Evolutionary conservation across 441 rosid species (phyloP).

Genomic region (Brassica balearica): DNA sequence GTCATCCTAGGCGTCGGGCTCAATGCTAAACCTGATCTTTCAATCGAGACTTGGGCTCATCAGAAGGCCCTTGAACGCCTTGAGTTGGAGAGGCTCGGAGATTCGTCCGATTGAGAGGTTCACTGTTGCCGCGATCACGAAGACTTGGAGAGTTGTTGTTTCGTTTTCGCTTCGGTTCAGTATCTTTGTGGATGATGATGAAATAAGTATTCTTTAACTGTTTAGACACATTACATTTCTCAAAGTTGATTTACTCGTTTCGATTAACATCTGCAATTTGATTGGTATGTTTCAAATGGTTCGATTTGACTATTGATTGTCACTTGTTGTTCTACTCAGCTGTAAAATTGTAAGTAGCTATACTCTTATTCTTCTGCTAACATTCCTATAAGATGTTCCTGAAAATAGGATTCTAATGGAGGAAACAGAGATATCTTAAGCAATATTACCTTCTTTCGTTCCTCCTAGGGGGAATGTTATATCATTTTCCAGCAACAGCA

Average conservation of each 20-base stretch:
- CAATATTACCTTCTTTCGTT: not conserved
- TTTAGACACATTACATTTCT: constrained; percentile 5
- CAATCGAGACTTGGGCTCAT: not conserved
- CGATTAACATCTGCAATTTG: not conserved
- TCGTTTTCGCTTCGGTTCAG: not conserved
- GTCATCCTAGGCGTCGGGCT: not conserved
- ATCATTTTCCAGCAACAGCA: not conserved
- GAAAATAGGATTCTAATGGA: no score
- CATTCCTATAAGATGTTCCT: no score
- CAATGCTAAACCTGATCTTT: not conserved
- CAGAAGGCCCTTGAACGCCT: not conserved
- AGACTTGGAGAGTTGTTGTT: no score
- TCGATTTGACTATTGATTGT: not conserved
- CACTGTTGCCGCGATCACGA: no score
- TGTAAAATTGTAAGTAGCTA: not conserved
- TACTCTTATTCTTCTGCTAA: not conserved
- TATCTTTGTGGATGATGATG: constrained; percentile 29
- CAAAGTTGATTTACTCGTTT: constrained; percentile 10
- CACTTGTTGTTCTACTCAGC: not conserved
- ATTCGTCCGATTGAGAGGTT: not conserved
- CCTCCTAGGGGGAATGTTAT: no score
- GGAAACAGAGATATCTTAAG: not conserved
- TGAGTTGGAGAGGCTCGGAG: not conserved
- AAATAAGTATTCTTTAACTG: constrained; percentile 33
- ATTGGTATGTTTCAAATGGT: not conserved